Evolutionary conservation across 2,329 filamentous ascomycete species (phyloP), one percentile per base, ranked within the genome.

Genomic region (Dryadomyces quercivorus): DNA sequence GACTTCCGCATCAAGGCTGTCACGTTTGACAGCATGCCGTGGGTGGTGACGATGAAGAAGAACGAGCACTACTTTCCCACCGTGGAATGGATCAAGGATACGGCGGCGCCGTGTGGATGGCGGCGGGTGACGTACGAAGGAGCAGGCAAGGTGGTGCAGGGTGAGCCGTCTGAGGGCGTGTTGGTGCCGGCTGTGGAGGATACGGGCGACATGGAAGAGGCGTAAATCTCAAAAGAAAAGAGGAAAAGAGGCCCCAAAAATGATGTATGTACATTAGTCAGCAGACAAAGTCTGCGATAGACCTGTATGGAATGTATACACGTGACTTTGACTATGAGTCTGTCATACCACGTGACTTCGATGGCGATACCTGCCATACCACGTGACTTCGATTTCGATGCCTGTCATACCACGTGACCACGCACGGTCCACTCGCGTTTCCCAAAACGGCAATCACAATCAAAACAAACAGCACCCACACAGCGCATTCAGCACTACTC

Each of bases 11-110:
- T 98, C 53, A 91, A 92, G 68, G 89, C 93, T n/a, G 89, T 97
- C 68, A 97, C 93, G 0, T 98, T 98, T 65, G 93, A 98, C 68
- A 95, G 94, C 64, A 90, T 98, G 10, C 92, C 92, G 3, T 98
- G 93, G 90, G 90, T 98, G n/a, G 88, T 94, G 43, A 98, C 93
- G 9, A 95, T 98, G 88, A 98, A 98, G 82, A 97, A 97, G 80
- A 96, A 96, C 63, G 92, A 98, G 66, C 93, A 98, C 70, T 98
- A 98, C 68, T 86, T 86, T 69, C 82, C 83, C 0, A 85, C 81
- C 0, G 79, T 81, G 68, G 83, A 86, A 63, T 84, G 81, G 76
- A 78, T 82, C 68, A 85, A 84, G 67, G 82, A 85, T 59, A 65
- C 70, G 15, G 69, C 69, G 7, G 79, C 81, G 59, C 68, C 74